Percentiles rank a stretch among this genome's conserved stretches.
phyloP scores from a whole-genome alignment of 139 green algal species.

The Choricystis sp. region DNA sequence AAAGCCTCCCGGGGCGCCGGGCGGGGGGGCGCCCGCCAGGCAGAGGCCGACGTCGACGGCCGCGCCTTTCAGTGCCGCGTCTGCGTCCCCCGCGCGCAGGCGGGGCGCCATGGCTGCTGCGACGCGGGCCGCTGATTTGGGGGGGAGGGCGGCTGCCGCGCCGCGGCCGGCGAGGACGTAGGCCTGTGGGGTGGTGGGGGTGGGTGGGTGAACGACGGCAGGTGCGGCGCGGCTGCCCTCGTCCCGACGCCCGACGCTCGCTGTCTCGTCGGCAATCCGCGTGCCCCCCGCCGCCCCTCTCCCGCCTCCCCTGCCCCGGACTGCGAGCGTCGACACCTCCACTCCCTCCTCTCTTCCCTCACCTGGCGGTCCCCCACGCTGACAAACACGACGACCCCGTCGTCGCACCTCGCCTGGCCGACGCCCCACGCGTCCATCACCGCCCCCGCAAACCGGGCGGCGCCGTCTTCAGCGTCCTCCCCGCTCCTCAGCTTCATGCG shows the following conservation, averaged over 20 bases:
- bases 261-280: no score
- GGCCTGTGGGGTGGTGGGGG: not conserved
- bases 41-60: not conserved
- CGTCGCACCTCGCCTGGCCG: not conserved
- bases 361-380: not conserved
- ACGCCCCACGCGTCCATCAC: not conserved
- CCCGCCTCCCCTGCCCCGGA: no score
- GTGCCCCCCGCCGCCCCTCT: no score
- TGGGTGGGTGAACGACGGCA: not conserved
- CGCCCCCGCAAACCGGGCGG: not conserved
- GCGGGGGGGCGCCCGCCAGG: not conserved
- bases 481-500: not conserved
- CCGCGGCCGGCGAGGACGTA: not conserved
- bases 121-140: not conserved
- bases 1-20: not conserved
- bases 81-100: not conserved
- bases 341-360: no score
- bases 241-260: no score
- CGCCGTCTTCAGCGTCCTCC: not conserved
- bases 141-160: not conserved
- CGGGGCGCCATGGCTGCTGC: not conserved
- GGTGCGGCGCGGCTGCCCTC: no score
- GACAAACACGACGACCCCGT: not conserved
- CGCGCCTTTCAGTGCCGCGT: not conserved
- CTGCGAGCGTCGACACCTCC: no score